Base-by-base conservation (phyloP, 306 rosid genomes). In the Sicyos baderoa region DNA sequence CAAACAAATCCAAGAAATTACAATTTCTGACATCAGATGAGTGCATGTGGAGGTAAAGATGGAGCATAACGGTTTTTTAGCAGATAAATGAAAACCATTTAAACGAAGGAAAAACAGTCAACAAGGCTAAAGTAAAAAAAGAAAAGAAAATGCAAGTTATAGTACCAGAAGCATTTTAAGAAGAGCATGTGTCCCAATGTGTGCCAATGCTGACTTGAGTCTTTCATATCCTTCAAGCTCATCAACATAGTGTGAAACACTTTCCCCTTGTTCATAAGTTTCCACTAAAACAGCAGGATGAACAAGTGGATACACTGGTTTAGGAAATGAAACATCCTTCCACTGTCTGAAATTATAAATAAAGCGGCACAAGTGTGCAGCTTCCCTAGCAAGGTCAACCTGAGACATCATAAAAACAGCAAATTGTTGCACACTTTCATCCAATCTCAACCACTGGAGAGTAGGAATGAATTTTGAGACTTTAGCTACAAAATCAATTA, bases 311-410 rank as follows among this genome's bases (percentile, higher is more conserved):
- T 92, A 92, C 72, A 89, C 88, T 18, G 98, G 96, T 85, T 85
- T 92, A n/a, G 98, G 95, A 83, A 92, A 92, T 69, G 98, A 92
- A 76, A 92, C 98, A 82, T 92, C 89, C 83, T 74, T 92, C 96
- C 96, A 89, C 17, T 81, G 77, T 47, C 96, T 88, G 78, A 89
- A 92, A 83, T 92, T 92, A 78, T 89, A 92, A 47, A 87, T 87
- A 72, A 92, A 92, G 67, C 98, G 98, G 74, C 90, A 89, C 86
- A 92, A 86, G 76, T 89, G 95, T 70, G 98, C 93, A 83, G 98
- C 98, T 88, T 92, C 96, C 87, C 95, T 87, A 0, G 98, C 96
- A 77, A 92, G 98, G 77, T 92, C 98, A 80, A 92, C 98, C 88
- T 92, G 96, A 77, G 95, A 92, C 98, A 93, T 81, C 98, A 92